A percentile compares a stretch with the other conserved stretches of the same genome.
Evolutionary conservation across 164 flowering plant species (phyloP).

Genomic region (Vitis vinifera): DNA sequence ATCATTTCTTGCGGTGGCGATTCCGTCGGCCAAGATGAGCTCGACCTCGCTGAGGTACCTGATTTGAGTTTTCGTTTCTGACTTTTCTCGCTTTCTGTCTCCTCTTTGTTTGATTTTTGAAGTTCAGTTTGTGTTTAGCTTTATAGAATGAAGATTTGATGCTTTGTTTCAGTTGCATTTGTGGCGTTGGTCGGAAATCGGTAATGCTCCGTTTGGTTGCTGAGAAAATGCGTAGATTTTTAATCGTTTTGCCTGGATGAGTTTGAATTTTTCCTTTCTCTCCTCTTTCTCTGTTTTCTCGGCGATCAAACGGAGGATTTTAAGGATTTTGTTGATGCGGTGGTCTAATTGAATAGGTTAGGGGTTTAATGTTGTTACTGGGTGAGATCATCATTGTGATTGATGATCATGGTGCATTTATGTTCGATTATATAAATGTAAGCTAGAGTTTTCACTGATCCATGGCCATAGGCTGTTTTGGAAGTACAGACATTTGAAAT

Average conservation of each 20-base stretch:
- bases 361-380: neutral
- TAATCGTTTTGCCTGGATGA: too few species aligned
- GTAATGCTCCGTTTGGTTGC: neutral
- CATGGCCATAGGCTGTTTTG: neutral
- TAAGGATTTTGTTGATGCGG: too few species aligned
- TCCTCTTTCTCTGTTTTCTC: too few species aligned
- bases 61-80: neutral
- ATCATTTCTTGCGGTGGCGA: slow-evolving; percentile 66
- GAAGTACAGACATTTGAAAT: neutral
- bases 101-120: neutral
- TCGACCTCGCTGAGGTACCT: slow-evolving; percentile 42
- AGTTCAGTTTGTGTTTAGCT: neutral
- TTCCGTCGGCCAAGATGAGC: slow-evolving; percentile 47
- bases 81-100: neutral
- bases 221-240: neutral
- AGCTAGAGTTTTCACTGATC: slow-evolving; percentile 2
- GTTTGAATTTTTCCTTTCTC: too few species aligned
- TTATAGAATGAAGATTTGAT: neutral
- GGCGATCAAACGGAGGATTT: too few species aligned
- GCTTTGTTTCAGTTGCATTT: neutral
- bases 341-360: too few species aligned
- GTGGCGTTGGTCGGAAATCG: neutral
- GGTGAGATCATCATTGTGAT: neutral
- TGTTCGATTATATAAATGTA: neutral
- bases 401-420: neutral